These are phyloP conservation scores for Pseudohyphozyma bogoriensis DNA, from an alignment of 768 basidiomycete species.

Conservation along the genomic window DNA sequence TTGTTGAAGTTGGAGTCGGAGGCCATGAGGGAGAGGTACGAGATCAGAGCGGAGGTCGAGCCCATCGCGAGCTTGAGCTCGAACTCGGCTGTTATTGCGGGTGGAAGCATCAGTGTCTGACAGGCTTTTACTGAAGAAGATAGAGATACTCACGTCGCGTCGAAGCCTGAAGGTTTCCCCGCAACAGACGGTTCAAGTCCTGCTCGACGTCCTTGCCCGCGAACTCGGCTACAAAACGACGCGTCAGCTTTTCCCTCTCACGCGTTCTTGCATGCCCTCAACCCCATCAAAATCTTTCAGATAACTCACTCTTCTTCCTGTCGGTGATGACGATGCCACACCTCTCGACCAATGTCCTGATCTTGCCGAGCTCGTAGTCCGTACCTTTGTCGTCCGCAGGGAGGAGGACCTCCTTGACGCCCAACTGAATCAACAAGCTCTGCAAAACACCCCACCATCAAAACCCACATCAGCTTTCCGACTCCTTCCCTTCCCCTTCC, in stretches of 20 bases:
- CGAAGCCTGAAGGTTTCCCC: constrained; percentile 41
- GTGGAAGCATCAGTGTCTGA: constrained; percentile 1
- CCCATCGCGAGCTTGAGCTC: constrained; percentile 65
- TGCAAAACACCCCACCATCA: constrained; percentile 41
- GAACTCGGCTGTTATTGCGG: constrained; percentile 56
- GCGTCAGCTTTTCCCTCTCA: background rate
- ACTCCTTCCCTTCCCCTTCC: background rate
- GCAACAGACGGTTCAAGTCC: constrained; percentile 63
- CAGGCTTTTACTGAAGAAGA: background rate
- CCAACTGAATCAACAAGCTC: constrained; percentile 91
- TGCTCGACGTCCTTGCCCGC: constrained; percentile 65
- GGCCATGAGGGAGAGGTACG: constrained; percentile 67
- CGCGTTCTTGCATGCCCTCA: background rate
- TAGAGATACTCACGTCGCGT: constrained; percentile 37
- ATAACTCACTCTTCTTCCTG: constrained; percentile 62
- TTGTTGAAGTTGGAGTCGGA: constrained; percentile 69
- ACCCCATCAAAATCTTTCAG: background rate
- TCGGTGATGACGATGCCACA: constrained; percentile 86
- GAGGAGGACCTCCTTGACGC: constrained; percentile 91
- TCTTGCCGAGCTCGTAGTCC: constrained; percentile 61
- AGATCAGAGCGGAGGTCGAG: constrained; percentile 67
- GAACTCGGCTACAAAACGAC: constrained; percentile 76
- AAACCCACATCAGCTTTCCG: background rate
- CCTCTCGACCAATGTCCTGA: constrained; percentile 78
- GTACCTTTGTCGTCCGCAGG: constrained; percentile 38